phyloP scores from a whole-genome alignment of 2,329 filamentous ascomycete genomes.

The Botrytis pseudocinerea region DNA sequence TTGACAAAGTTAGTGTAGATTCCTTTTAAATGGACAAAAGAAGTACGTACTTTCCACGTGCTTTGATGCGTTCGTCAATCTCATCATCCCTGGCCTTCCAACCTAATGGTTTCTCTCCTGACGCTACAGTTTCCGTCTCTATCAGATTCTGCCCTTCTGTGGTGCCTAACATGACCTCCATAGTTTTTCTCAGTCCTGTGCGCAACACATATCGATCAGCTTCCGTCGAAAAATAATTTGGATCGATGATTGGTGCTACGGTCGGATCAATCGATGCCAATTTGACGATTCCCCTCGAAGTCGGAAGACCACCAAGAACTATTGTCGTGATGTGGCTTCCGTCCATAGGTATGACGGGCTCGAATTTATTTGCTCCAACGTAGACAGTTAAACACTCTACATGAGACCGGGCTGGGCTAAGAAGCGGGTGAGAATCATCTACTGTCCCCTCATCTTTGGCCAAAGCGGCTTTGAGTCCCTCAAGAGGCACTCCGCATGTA shows the following conservation, averaged over 20 bases:
- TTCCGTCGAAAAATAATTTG: conserved; percentile 11
- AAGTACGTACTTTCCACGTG: neutral
- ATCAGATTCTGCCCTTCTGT: neutral
- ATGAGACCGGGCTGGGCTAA: conserved; percentile 11
- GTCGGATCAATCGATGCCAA: conserved; percentile 7
- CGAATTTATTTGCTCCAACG: neutral
- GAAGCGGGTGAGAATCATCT: neutral
- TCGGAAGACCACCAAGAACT: conserved; percentile 23
- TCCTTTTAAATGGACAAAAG: too few species aligned
- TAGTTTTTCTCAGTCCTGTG: neutral
- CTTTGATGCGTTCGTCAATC: conserved; percentile 8
- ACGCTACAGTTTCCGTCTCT: neutral
- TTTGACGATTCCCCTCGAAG: conserved; percentile 25
- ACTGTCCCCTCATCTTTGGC: neutral
- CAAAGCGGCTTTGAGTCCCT: neutral
- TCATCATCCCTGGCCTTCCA: neutral
- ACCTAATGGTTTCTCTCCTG: neutral
- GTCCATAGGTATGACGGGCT: conserved; percentile 22
- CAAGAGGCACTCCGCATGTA: neutral
- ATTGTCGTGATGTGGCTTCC: conserved; percentile 21
- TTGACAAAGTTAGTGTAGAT: too few species aligned
- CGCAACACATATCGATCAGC: conserved; percentile 10
- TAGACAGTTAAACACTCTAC: conserved; percentile 11
- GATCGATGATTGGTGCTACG: conserved; percentile 17
- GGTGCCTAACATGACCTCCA: neutral